Evolutionary conservation across 2,329 filamentous ascomycete species (phyloP).

Genomic region (Calonectria fujianensis): DNA sequence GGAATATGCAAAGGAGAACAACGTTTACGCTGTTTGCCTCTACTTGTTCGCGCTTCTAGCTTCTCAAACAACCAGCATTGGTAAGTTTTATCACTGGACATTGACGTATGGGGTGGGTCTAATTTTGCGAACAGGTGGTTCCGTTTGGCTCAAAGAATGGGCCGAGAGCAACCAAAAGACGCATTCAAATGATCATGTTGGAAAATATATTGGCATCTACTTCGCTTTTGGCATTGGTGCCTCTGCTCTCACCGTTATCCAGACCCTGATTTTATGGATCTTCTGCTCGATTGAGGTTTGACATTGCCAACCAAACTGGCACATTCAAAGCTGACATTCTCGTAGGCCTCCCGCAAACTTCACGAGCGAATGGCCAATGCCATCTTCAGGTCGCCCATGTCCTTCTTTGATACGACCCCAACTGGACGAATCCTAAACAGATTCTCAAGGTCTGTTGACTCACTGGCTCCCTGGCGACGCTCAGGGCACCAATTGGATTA

Average conservation of each 20-base stretch:
- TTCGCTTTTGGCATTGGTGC: conserved; percentile 95
- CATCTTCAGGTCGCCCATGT: conserved; percentile 98
- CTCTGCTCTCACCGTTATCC: conserved; percentile 88
- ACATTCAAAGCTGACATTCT: conserved; percentile 13
- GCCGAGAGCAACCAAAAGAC: conserved; percentile 83
- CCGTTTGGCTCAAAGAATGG: conserved; percentile 96
- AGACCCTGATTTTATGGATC: conserved; percentile 98
- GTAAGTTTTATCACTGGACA: conserved; percentile 63
- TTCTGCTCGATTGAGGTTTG: conserved; percentile 98
- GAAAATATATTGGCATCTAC: conserved; percentile 95
- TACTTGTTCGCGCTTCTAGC: conserved; percentile 87
- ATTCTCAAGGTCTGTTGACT: conserved; percentile 84
- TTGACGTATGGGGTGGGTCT: conserved; percentile 1
- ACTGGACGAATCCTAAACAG: conserved; percentile 97
- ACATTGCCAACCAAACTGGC: conserved; percentile 41
- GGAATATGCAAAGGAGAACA: conserved; percentile 97
- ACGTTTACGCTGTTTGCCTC: conserved; percentile 86
- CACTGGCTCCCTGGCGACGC: background rate
- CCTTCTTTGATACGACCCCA: conserved; percentile 98
- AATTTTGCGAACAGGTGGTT: conserved; percentile 74
- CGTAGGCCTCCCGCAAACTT: conserved; percentile 91
- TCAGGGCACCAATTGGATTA: background rate
- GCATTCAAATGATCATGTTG: conserved; percentile 83
- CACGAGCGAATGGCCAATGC: conserved; percentile 98
- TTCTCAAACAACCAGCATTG: conserved; percentile 88